A percentile compares a stretch with the other conserved stretches of the same genome.
Conservation (phyloP, 306 rosid genomes). For the Alnus rubra region DNA sequence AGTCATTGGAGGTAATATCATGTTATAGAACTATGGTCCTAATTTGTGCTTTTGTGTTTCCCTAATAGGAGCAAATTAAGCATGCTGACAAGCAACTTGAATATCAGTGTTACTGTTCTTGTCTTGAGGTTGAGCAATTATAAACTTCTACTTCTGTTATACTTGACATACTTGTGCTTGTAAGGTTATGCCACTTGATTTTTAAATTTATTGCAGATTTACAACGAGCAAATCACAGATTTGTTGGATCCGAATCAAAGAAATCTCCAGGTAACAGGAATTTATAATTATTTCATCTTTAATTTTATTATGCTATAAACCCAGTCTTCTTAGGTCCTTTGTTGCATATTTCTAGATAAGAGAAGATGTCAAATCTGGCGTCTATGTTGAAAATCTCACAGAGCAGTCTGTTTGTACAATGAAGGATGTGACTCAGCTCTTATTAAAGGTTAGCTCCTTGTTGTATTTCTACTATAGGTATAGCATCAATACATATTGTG, state of each 20-base stretch:
- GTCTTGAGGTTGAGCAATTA: constrained; percentile 71
- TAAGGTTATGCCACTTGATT: constrained; percentile 28
- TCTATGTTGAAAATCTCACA: constrained; percentile 92
- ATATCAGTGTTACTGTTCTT: constrained; percentile 90
- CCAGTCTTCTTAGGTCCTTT: constrained; percentile 21
- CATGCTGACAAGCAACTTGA: constrained; percentile 79
- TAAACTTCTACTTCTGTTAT: constrained; percentile 22
- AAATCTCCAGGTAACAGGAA: constrained; percentile 69
- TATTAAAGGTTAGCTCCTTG: constrained; percentile 66
- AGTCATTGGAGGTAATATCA: constrained; percentile 14
- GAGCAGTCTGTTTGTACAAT: constrained; percentile 73
- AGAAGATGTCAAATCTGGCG: constrained; percentile 99
- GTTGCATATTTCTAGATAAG: constrained; percentile 59
- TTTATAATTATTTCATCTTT: constrained; percentile 19
- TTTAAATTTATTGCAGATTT: constrained; percentile 60
- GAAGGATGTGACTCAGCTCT: constrained; percentile 74
- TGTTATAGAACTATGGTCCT: constrained; percentile 6
- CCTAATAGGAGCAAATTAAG: constrained; percentile 82
- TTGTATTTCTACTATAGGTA: constrained; percentile 11
- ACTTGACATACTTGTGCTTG: constrained; percentile 8
- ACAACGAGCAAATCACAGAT: constrained; percentile 97
- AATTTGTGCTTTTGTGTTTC: constrained; percentile 26
- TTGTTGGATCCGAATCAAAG: constrained; percentile 82
- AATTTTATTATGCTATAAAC: constrained; percentile 4
- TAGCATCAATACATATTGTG: constrained; percentile 10